phyloP scores from a whole-genome alignment of 805 yeast genomes.

The Suhomyces prunicola region DNA sequence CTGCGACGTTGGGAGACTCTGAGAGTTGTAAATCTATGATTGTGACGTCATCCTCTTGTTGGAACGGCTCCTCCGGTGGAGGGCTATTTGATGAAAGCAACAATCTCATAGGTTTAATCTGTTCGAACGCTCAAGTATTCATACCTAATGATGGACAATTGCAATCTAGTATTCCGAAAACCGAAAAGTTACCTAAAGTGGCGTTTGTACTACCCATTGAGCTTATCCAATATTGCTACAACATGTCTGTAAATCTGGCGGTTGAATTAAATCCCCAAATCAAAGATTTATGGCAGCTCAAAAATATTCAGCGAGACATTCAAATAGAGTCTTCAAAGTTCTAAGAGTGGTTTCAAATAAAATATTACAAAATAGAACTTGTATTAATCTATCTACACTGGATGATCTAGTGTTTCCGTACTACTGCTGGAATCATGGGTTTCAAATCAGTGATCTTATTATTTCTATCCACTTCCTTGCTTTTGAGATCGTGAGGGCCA shows the following conservation, averaged over 20 bases:
- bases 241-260: not conserved
- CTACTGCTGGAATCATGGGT: conserved; percentile 1
- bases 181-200: conserved; percentile 31
- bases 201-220: conserved; percentile 34
- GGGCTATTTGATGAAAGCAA: conserved; percentile 28
- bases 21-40: conserved; percentile 17
- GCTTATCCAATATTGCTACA: conserved; percentile 23
- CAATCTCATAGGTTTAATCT: conserved; percentile 40
- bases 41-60: conserved; percentile 42
- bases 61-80: conserved; percentile 54
- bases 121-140: conserved; percentile 42
- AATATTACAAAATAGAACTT: not conserved
- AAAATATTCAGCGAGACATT: conserved; percentile 20
- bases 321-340: conserved; percentile 15
- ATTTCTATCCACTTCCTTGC: not conserved
- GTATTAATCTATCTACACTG: not conserved
- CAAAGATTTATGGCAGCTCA: conserved; percentile 22
- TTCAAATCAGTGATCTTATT: not conserved
- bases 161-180: conserved; percentile 3
- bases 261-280: conserved; percentile 13
- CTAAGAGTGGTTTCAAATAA: not conserved
- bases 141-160: conserved; percentile 14
- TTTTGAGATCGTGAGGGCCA: not conserved
- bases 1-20: not conserved
- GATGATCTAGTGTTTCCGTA: not conserved